Conservation (phyloP, 2,329 filamentous ascomycete genomes). For the Fusarium keratoplasticum region DNA sequence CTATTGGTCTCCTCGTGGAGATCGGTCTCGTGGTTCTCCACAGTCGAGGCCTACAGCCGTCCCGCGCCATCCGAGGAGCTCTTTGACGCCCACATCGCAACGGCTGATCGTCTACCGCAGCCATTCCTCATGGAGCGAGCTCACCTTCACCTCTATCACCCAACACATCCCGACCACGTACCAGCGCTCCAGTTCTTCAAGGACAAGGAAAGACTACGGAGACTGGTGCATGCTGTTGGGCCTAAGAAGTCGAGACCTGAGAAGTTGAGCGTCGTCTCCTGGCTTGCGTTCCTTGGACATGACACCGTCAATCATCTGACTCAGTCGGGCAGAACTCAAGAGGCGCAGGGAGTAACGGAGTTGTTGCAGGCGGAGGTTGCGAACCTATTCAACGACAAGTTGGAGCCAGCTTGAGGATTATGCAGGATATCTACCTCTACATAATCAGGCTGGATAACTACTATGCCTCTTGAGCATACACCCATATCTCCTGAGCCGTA, state of each 20-base stretch:
- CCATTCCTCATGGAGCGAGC: conserved; percentile 60
- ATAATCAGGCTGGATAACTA: background rate
- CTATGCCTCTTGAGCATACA: background rate
- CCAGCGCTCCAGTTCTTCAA: conserved; percentile 61
- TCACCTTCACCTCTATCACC: conserved; percentile 67
- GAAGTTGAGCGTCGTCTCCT: conserved; percentile 49
- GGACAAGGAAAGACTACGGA: conserved; percentile 47
- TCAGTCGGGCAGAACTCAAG: conserved; percentile 52
- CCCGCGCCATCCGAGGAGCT: conserved; percentile 58
- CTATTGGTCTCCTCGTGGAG: conserved; percentile 59
- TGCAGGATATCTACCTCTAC: background rate
- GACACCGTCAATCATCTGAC: conserved; percentile 61
- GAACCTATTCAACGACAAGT: conserved; percentile 41
- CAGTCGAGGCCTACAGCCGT: conserved; percentile 60
- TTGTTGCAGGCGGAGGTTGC: conserved; percentile 53
- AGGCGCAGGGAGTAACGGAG: conserved; percentile 55
- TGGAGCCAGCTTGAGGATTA: conserved; percentile 35
- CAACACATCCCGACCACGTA: conserved; percentile 59
- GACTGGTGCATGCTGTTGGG: conserved; percentile 40
- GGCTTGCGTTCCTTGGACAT: conserved; percentile 56
- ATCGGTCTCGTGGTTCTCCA: conserved; percentile 63
- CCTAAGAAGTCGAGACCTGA: conserved; percentile 44
- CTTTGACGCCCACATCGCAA: conserved; percentile 65
- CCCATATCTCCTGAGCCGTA: background rate
- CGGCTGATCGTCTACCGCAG: conserved; percentile 55